Evolutionary conservation across 768 basidiomycete genomes (phyloP), one percentile per base, ranked within the genome.

Genomic region (Mycena galericulata): DNA sequence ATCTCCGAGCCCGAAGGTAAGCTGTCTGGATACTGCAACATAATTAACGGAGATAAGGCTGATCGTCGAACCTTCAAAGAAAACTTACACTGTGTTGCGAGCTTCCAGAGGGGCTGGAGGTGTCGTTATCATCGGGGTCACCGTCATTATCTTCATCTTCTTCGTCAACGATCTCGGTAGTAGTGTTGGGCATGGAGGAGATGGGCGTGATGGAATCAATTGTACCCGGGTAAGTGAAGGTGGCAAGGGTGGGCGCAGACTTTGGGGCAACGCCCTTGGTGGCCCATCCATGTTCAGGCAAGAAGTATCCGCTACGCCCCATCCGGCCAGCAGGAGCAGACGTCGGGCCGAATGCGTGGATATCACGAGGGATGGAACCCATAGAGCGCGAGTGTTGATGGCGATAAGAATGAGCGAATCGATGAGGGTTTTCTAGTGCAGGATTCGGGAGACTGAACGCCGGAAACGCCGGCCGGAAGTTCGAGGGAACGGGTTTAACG

Each of bases 1-100:
- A 95, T 86, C 73, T 94, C 93, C 50, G 83, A 81, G 45, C 59
- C 68, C 51, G 71, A 64, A 68, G 69, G 56, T 27, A 49, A 45
- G 32, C 65, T 60, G 12, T 72, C 62, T 30, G 75, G 49, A 65
- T 66, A 72, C 54, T 72, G 51, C 9, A 50, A 51, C 38, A 32
- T 6, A 41, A 51, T 65, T 27, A 59, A 50, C 49, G 32, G 22
- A 49, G 29, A 38, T 32, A 38, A n/a, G 50, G 38, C 6, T 24
- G 49, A 43, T 40, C n/a, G 14, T 22, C 22, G 3, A 30, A 30
- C 34, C 8, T 6, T 6, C 6, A 36, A 34, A 17, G 17, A 41
- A 67, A 27, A 17, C 61, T 38, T 62, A 72, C 70, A 26, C 47
- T 32, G 55, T 54, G 58, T 12, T 68, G 62, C 24, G 36, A 65